Evolutionary conservation across 257 asterid species (phyloP).

Genomic region (Forsythia viridissima): DNA sequence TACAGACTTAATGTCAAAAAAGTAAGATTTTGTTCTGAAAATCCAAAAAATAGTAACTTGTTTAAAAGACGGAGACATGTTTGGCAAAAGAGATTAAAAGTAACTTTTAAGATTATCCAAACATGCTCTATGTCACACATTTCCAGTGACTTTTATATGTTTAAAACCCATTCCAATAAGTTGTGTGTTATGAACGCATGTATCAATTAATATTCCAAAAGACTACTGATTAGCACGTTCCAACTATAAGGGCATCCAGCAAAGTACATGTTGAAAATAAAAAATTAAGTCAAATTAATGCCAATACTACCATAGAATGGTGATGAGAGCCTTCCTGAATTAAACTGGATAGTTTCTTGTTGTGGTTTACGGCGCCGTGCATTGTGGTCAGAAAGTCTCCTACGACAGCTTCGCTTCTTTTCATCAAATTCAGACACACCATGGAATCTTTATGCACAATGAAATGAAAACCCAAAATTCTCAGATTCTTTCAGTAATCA

Average conservation of each 20-base stretch:
- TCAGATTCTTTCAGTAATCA: background rate
- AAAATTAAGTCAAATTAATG: background rate
- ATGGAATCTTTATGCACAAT: conserved; percentile 70
- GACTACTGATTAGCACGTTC: background rate
- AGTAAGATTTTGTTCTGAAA: background rate
- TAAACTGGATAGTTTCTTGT: conserved; percentile 65
- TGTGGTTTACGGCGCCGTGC: conserved; percentile 91
- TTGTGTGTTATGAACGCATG: background rate
- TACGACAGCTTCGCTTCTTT: conserved; percentile 91
- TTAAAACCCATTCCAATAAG: background rate
- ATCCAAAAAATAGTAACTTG: background rate
- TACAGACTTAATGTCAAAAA: too few relatives aligned
- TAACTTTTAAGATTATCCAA: background rate
- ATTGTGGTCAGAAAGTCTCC: conserved; percentile 89
- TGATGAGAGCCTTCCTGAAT: conserved; percentile 55
- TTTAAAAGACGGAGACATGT: too few relatives aligned
- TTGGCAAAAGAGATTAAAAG: background rate
- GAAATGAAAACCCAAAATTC: background rate
- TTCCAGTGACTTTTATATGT: background rate
- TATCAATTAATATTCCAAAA: background rate
- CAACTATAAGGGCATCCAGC: background rate
- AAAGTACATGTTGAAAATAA: background rate
- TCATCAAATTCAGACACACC: conserved; percentile 80
- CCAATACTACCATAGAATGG: conserved; percentile 59
- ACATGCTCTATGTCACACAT: background rate